These are phyloP conservation scores for Cladosporium velox DNA, from an alignment of 2,329 filamentous ascomycete species.

Conservation along the genomic window DNA sequence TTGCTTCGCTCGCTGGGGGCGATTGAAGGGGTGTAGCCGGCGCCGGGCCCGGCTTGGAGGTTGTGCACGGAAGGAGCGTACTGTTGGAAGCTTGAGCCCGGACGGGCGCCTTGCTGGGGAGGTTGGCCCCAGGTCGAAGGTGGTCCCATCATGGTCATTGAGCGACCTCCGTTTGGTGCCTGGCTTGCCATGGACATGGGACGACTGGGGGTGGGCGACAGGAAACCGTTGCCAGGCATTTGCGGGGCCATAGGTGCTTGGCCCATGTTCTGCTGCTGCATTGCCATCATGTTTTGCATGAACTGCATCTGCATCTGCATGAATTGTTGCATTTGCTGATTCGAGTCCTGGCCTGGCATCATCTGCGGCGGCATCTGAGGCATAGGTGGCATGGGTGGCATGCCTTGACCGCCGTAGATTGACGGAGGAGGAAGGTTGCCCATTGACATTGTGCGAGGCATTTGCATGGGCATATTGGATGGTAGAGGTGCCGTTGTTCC, in stretches of 20 bases:
- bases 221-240: conserved; percentile 21
- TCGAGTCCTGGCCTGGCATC: conserved; percentile 27
- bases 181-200: conserved; percentile 51
- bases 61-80: conserved; percentile 42
- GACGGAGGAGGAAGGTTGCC: conserved; percentile 33
- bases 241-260: conserved; percentile 22
- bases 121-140: conserved; percentile 36
- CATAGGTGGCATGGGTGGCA: conserved; percentile 32
- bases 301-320: conserved; percentile 44
- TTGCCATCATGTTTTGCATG: conserved; percentile 43
- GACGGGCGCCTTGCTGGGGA: conserved; percentile 40
- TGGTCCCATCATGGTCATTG: conserved; percentile 83
- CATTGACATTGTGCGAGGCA: conserved; percentile 40
- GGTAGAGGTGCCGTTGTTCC: conserved; percentile 33
- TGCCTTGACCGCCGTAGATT: conserved; percentile 30
- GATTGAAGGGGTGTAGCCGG: conserved; percentile 82
- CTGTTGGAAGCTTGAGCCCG: conserved; percentile 35
- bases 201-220: conserved; percentile 21
- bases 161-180: conserved; percentile 49
- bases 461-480: conserved; percentile 33
- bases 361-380: conserved; percentile 31
- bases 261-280: conserved; percentile 39
- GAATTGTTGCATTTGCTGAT: conserved; percentile 39
- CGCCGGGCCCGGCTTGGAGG: conserved; percentile 40
- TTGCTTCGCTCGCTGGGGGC: conserved; percentile 96